Evolutionary conservation across 2,329 filamentous ascomycete genomes (phyloP).

Genomic region (Cordyceps pruinosa): DNA sequence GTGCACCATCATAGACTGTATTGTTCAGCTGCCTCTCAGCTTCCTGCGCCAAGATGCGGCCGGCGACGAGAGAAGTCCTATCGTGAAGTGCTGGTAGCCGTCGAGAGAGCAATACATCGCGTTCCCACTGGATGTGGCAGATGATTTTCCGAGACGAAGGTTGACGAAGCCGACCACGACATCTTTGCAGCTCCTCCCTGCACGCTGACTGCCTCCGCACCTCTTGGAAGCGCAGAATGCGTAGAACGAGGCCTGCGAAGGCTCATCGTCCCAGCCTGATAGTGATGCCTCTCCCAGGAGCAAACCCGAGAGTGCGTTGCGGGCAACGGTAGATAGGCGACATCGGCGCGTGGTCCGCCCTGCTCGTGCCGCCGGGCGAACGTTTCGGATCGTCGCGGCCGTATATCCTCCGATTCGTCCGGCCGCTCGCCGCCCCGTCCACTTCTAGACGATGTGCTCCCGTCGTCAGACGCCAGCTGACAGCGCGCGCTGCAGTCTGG

Average conservation of each 20-base stretch:
- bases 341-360: not conserved
- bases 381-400: not conserved
- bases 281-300: too few species aligned
- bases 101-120: not conserved
- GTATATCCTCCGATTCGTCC: not conserved
- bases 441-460: not conserved
- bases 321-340: not conserved
- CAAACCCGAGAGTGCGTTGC: not conserved
- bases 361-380: not conserved
- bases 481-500: not conserved
- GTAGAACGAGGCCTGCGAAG: not conserved
- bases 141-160: not conserved
- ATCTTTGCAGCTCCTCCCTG: not conserved
- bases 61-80: not conserved
- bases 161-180: not conserved
- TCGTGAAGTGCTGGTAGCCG: not conserved
- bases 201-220: not conserved
- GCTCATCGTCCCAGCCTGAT: too few species aligned
- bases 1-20: not conserved
- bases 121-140: not conserved
- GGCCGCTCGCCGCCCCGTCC: not conserved
- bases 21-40: conserved; percentile 3
- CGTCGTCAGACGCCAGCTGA: not conserved
- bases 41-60: conserved; percentile 5
- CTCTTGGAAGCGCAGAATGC: not conserved